phyloP scores from a whole-genome alignment of 192 early-diverging fungal species.

The Coemansia sp. region DNA sequence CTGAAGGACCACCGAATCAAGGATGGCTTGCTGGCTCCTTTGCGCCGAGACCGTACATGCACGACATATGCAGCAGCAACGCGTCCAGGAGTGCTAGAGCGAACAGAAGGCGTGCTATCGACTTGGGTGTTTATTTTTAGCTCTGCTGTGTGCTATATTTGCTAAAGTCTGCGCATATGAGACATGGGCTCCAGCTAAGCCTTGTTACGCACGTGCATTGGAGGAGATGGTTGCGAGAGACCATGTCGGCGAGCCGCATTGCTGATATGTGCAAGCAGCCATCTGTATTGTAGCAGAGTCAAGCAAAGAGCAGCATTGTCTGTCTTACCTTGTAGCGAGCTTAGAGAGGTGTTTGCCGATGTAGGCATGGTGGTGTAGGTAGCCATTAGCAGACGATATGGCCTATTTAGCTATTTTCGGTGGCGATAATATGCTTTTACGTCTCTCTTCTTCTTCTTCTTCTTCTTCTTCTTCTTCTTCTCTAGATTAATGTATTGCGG shows the following conservation, averaged over 20 bases:
- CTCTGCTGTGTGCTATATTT: neutral
- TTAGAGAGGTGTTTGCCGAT: neutral
- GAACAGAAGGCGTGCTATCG: neutral
- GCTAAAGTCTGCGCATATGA: neutral
- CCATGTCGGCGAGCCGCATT: neutral
- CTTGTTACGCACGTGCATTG: neutral
- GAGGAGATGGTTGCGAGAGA: neutral
- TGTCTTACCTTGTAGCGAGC: slow-evolving; percentile 13
- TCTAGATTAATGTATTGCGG: no score
- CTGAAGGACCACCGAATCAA: neutral
- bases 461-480: no score
- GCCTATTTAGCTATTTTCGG: neutral
- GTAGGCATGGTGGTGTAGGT: neutral
- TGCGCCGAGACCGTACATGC: neutral
- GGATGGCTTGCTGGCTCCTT: slow-evolving; percentile 1
- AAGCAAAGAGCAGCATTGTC: neutral
- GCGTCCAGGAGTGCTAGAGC: neutral
- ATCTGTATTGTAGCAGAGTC: neutral
- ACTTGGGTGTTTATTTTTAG: neutral
- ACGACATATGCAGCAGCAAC: neutral
- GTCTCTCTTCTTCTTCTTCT: no score
- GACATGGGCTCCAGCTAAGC: neutral
- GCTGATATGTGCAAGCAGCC: neutral
- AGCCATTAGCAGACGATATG: neutral
- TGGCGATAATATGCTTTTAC: neutral